Base-by-base conservation (phyloP, 768 basidiomycete genomes). In the Podaxis rugospora region DNA sequence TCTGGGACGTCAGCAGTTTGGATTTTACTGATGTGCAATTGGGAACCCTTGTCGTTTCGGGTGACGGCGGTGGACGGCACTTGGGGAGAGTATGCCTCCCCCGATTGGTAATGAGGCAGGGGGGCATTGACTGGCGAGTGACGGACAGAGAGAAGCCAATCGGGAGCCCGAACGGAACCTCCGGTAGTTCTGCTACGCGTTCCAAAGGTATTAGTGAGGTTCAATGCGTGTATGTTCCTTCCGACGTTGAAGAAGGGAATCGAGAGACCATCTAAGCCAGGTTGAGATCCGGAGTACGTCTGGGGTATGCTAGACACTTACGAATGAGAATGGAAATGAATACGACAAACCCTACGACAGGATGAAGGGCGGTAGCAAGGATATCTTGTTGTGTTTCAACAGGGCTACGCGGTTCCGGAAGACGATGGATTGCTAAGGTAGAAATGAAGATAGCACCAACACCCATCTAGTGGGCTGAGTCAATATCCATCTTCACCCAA, bases 371-470 rank as follows among this genome's bases (percentile, higher is more conserved):
- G 4, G 83, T 81, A 0, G 88, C 83, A n/a, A 98, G 80, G 14
- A 88, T 65, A 64, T 97, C 92, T 51, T 85, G 78, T 66, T 91
- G 87, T 46, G 80, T 81, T 56, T 77, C 73, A 0, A 92, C 89
- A 0, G 92, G 89, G 57, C 74, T 69, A 1, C 76, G 70, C 1
- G 89, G 85, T 9, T 66, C 68, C 4, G 88, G 84, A 0, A 95
- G 76, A 54, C 80, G 82, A 23, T 80, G 80, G 7, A 86, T 70
- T 3, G 93, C 91, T 27, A 93, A 72, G 0, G 85, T 87, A 9
- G 89, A 86, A 58, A 98, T 88, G 71, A 98, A 99, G 49, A 98
- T 78, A 5, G 96, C 90, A 0, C 89, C 87, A 23, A 97, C 94
- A 55, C 95, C 95, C 91, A 97, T 95, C 80, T 93, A 72, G 28